phyloP scores from a whole-genome alignment of 2,329 filamentous ascomycete genomes.

The Alternaria angustiovoidea region DNA sequence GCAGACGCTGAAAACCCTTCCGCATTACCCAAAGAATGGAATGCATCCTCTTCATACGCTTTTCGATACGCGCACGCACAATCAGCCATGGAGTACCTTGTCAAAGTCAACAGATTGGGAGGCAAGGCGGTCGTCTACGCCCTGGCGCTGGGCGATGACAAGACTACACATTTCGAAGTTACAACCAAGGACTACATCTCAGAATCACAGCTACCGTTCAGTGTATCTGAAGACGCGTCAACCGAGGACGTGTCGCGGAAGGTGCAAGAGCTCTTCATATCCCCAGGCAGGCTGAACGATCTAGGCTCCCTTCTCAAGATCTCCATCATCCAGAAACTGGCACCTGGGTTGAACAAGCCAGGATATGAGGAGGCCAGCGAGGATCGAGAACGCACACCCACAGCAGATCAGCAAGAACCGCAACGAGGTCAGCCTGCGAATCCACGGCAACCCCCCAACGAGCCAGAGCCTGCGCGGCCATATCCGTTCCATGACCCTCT shows the following conservation, averaged over 20 bases:
- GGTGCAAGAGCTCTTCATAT: conserved; percentile 73
- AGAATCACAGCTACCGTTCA: conserved; percentile 63
- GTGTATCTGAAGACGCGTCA: conserved; percentile 58
- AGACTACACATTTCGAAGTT: conserved; percentile 79
- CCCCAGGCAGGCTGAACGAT: conserved; percentile 70
- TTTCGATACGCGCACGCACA: conserved; percentile 90
- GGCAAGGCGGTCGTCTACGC: conserved; percentile 84
- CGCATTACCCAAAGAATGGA: conserved; percentile 81
- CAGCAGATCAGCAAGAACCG: conserved; percentile 52
- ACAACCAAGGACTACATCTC: conserved; percentile 78
- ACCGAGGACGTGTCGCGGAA: conserved; percentile 55
- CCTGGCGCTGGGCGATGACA: conserved; percentile 80
- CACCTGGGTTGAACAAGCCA: conserved; percentile 78
- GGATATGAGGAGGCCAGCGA: conserved; percentile 71
- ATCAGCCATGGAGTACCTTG: conserved; percentile 81
- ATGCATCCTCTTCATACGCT: conserved; percentile 73
- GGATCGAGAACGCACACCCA: conserved; percentile 39
- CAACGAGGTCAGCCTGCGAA: conserved; percentile 38
- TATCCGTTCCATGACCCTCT: conserved; percentile 76
- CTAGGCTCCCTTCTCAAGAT: conserved; percentile 77
- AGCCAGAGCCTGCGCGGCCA: conserved; percentile 68
- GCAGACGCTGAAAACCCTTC: conserved; percentile 64
- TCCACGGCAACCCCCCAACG: conserved; percentile 61
- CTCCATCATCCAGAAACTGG: conserved; percentile 83
- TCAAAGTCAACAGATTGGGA: conserved; percentile 84